Conservation (phyloP, 148 eudicot genomes). For the Cornus florida region DNA sequence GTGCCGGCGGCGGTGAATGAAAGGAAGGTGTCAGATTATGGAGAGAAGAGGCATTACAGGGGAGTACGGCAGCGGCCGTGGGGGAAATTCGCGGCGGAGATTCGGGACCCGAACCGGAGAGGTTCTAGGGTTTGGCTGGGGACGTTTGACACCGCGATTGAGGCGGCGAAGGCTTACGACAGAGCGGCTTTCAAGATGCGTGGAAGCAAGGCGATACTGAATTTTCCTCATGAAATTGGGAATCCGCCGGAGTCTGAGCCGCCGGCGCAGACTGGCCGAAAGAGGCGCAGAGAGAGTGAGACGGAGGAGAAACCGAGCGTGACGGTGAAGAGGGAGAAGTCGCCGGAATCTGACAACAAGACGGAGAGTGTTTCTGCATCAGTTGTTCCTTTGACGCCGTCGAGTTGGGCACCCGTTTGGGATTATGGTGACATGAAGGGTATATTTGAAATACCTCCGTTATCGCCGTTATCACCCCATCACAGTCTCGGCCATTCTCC, state of each 20-base stretch:
- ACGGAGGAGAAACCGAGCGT: neutral
- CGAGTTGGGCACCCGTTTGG: constrained; percentile 48
- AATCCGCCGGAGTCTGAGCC: neutral
- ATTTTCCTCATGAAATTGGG: constrained; percentile 37
- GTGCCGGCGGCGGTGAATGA: neutral
- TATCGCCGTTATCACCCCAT: constrained; percentile 42
- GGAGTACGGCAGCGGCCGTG: constrained; percentile 44
- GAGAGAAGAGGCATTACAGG: constrained; percentile 30
- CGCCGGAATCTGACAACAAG: neutral
- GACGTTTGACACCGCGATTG: constrained; percentile 39
- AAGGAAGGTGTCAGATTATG: neutral
- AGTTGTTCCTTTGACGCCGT: constrained; percentile 42
- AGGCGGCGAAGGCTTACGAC: constrained; percentile 46
- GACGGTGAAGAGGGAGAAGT: constrained; percentile 20
- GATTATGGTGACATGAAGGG: constrained; percentile 31
- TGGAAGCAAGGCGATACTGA: constrained; percentile 42
- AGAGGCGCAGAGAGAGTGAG: neutral
- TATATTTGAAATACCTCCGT: constrained; percentile 35
- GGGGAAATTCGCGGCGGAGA: constrained; percentile 53
- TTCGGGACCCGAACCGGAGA: constrained; percentile 37
- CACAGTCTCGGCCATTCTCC: constrained; percentile 17
- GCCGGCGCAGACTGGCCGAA: constrained; percentile 6
- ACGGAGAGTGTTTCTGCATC: constrained; percentile 15
- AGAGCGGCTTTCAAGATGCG: constrained; percentile 40
- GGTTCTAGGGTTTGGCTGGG: constrained; percentile 47